Evolutionary conservation across 345 rosid genomes (phyloP).

Genomic region (Firmiana major): DNA sequence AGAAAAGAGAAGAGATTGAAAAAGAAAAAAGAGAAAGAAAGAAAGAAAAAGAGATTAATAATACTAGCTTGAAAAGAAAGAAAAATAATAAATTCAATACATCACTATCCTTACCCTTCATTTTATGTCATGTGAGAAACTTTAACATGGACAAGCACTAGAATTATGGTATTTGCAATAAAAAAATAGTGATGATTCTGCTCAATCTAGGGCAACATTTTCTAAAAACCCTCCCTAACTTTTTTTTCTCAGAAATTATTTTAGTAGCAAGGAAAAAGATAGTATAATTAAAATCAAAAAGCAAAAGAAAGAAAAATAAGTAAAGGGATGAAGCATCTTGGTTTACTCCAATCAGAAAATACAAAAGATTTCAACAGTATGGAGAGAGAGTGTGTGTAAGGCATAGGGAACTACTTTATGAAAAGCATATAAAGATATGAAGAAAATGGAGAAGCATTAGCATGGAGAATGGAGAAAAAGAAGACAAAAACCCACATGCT

Average conservation of each 20-base stretch:
- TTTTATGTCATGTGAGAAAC: not conserved
- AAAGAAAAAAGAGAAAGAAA: not conserved
- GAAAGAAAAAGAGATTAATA: not conserved
- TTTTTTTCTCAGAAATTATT: not conserved
- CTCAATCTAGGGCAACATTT: constrained; percentile 1
- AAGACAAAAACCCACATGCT: constrained; percentile 32
- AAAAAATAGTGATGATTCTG: not conserved
- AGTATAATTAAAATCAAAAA: not conserved
- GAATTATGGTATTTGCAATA: not conserved
- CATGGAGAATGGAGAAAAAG: constrained; percentile 14
- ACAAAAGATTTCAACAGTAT: not conserved
- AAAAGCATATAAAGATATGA: constrained; percentile 31
- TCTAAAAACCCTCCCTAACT: not conserved
- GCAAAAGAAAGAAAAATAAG: not conserved
- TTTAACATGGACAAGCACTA: not conserved
- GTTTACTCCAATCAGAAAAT: not conserved
- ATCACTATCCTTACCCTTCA: not conserved
- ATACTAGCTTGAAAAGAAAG: not conserved
- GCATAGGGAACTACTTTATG: constrained; percentile 18
- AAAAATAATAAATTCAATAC: not conserved
- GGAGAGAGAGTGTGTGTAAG: not conserved
- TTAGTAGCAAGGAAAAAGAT: not conserved
- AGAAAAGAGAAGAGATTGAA: not conserved
- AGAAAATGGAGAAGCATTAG: constrained; percentile 28
- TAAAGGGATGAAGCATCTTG: constrained; percentile 4